Evolutionary conservation across 345 rosid genomes (phyloP).

Genomic region (Ceriops decandra): DNA sequence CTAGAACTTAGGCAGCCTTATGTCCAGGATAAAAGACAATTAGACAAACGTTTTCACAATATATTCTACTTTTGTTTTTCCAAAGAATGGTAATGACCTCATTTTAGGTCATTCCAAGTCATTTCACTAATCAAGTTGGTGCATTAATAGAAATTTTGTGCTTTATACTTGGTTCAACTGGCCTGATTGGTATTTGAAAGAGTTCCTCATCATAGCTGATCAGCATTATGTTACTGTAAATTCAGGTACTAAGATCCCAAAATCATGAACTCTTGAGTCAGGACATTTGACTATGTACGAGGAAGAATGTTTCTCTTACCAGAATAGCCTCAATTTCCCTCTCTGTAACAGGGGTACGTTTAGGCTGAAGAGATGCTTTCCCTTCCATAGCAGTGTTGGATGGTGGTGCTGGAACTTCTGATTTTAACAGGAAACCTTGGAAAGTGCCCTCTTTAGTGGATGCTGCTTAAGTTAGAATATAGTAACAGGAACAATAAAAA

Average conservation of each 20-base stretch:
- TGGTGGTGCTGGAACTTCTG: conserved; percentile 63
- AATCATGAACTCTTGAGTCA: background rate
- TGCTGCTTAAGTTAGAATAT: conserved; percentile 24
- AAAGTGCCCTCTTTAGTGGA: conserved; percentile 13
- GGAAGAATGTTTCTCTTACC: conserved; percentile 30
- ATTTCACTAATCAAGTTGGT: too few relatives aligned
- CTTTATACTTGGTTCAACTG: too few relatives aligned
- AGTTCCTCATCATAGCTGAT: background rate
- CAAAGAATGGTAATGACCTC: too few relatives aligned
- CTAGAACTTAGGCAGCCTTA: background rate
- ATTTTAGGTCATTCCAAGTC: too few relatives aligned
- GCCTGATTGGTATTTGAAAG: background rate
- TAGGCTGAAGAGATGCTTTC: conserved; percentile 79
- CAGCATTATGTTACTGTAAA: too few relatives aligned
- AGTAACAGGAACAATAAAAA: conserved; percentile 14
- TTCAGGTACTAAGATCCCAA: too few relatives aligned
- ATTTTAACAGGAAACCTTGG: conserved; percentile 25
- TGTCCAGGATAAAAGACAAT: background rate
- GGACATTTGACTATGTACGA: background rate
- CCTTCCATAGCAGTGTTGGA: conserved; percentile 57
- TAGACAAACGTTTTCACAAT: too few relatives aligned
- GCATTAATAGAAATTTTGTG: too few relatives aligned
- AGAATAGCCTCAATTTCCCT: conserved; percentile 65
- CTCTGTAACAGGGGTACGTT: conserved; percentile 67
- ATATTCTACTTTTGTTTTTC: too few relatives aligned